These are phyloP conservation scores for Oidiodendron maius DNA, from an alignment of 495 filamentous ascomycete species.

Conservation along the genomic window DNA sequence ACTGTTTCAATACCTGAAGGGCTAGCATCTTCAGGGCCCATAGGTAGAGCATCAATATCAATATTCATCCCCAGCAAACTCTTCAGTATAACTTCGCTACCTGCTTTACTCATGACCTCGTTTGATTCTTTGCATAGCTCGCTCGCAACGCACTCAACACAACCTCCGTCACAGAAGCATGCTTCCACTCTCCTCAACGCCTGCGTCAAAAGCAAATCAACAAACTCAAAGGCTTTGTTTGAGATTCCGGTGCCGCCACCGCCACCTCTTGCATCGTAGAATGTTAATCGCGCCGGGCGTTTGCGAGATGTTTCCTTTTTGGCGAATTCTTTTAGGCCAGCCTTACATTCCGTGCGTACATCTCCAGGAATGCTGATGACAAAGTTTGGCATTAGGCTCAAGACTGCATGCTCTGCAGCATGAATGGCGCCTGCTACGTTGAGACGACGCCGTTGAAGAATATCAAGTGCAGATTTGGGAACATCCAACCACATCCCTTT, in stretches of 20 bases:
- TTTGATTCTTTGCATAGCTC: constrained; percentile 86
- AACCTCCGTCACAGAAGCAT: constrained; percentile 69
- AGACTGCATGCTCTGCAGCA: constrained; percentile 85
- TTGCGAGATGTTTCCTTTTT: constrained; percentile 70
- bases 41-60: constrained; percentile 70
- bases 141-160: constrained; percentile 79
- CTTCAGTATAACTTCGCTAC: constrained; percentile 72
- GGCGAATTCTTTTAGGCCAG: constrained; percentile 70
- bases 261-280: constrained; percentile 93
- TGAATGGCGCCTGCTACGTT: constrained; percentile 90
- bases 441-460: constrained; percentile 62
- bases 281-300: constrained; percentile 81
- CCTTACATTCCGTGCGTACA: constrained; percentile 91
- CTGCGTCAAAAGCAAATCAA: constrained; percentile 69
- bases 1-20: constrained; percentile 77
- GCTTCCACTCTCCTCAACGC: constrained; percentile 71
- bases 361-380: constrained; percentile 81
- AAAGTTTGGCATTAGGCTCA: constrained; percentile 82
- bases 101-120: constrained; percentile 89
- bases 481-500: constrained; percentile 98
- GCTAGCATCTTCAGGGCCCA: constrained; percentile 61
- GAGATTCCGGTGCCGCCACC: constrained; percentile 77
- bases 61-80: constrained; percentile 70
- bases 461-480: constrained; percentile 69
- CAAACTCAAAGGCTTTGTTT: constrained; percentile 87